Evolutionary conservation across 805 yeast species (phyloP), one percentile per base, ranked within the genome.

Genomic region (Kazachstania martiniae): DNA sequence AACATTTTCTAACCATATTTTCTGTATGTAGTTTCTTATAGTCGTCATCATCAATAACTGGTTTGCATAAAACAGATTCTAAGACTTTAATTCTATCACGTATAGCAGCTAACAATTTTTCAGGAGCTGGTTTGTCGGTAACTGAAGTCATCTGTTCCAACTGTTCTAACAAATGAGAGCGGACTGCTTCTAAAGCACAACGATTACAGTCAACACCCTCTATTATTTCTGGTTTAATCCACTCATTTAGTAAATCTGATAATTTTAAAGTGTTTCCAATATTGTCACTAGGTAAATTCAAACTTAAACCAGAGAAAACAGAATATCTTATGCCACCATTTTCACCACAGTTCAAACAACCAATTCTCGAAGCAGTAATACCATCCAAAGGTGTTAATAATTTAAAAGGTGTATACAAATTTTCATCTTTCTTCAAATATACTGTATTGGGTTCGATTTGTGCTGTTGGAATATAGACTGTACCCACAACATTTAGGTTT

Each of bases 141-240:
- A 55, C 37, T n/a, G n/a, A n/a, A n/a, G n/a, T n/a, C n/a, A n/a
- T n/a, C 41, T 59, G 29, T 16, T 49, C 34, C 23, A 59, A 35
- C 39, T 68, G 68, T 12, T 54, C 61, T 13, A 44, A 32, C 21
- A 78, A 56, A 40, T 67, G 74, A n/a, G 63, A 66, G 32, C 57
- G 59, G 9, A 82, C 77, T 37, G 75, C 76, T 18, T 56, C 55
- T 42, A 89, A 63, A 3, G 93, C 89, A 63, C 97, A 89, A 47
- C 97, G 68, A 49, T 87, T 85, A 62, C 98, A 89, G 56, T 86
- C 89, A 23, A 89, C 98, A 28, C 86, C 95, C 43, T 84, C 87
- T 37, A 89, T 86, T 15, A 81, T 72, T 51, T 89, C 98, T 25
- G 87, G 83, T 35, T 72, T 67, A 5, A 66, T 72, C 84, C 86